Conservation (phyloP, 225 moss, liverwort and hornwort species). For the Pseudoscleropodium purum region DNA sequence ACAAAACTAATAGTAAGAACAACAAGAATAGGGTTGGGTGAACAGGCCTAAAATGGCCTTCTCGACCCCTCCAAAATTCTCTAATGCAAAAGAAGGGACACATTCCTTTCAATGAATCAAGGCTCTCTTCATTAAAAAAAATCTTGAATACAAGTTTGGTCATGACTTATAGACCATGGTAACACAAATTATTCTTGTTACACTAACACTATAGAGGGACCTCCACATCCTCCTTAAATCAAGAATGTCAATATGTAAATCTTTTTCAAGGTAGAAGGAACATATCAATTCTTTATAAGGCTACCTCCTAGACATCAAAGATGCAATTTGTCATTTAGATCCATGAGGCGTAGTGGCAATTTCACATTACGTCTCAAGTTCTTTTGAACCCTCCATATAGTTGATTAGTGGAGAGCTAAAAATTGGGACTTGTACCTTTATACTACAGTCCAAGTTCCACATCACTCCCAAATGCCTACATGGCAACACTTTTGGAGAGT, state of each 20-base stretch:
- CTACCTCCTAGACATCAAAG: neutral
- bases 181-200: neutral
- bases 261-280: neutral
- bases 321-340: neutral
- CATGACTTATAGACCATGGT: neutral
- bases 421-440: neutral
- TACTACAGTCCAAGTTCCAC: accelerated
- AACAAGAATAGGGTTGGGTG: no score
- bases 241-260: neutral
- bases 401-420: accelerated
- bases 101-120: neutral
- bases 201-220: accelerated
- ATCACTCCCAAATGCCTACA: neutral
- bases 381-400: neutral
- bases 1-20: no score
- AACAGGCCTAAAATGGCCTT: no score
- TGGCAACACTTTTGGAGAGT: no score
- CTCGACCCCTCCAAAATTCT: no score
- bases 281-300: neutral
- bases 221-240: neutral
- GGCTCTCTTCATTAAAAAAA: neutral
- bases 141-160: neutral
- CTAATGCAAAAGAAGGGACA: accelerated
- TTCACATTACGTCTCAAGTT: accelerated
- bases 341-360: accelerated